A percentile compares a stretch with the other conserved stretches of the same genome.
Evolutionary conservation across 1,284 basidiomycete genomes (phyloP).

Genomic region (Athelia psychrophila): DNA sequence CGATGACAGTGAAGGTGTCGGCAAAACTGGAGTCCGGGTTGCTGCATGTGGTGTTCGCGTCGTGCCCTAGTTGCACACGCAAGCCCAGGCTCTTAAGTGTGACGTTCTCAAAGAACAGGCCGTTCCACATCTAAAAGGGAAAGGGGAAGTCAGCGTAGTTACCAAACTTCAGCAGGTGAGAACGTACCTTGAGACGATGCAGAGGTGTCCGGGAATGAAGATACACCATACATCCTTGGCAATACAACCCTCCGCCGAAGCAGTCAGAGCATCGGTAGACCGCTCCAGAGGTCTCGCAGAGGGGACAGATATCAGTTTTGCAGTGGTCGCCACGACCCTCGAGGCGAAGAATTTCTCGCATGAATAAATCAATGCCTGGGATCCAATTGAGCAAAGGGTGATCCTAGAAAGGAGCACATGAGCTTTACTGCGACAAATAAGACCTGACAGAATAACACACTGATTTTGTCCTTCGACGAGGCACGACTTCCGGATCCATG

Average conservation of each 20-base stretch:
- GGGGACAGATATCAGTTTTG: too few relatives aligned
- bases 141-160: too few relatives aligned
- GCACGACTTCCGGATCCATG: too few relatives aligned
- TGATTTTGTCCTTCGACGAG: too few relatives aligned
- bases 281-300: too few relatives aligned
- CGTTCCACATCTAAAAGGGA: background rate
- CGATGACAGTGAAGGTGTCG: conserved; percentile 23
- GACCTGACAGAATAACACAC: too few relatives aligned
- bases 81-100: conserved; percentile 16
- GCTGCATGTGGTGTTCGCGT: conserved; percentile 4
- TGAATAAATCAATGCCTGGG: too few relatives aligned
- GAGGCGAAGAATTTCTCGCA: too few relatives aligned
- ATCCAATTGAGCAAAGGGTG: too few relatives aligned
- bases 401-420: too few relatives aligned
- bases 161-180: background rate
- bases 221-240: conserved; percentile 2
- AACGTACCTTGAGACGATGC: conserved; percentile 12
- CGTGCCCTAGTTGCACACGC: conserved; percentile 22
- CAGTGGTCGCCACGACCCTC: too few relatives aligned
- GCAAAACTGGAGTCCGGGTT: conserved; percentile 6
- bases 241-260: conserved; percentile 2
- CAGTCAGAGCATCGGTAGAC: conserved; percentile 10
- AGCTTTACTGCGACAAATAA: too few relatives aligned
- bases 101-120: conserved; percentile 4
- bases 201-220: conserved; percentile 4